phyloP scores from a whole-genome alignment of 495 filamentous ascomycete species.

The Lepraria neglecta region DNA sequence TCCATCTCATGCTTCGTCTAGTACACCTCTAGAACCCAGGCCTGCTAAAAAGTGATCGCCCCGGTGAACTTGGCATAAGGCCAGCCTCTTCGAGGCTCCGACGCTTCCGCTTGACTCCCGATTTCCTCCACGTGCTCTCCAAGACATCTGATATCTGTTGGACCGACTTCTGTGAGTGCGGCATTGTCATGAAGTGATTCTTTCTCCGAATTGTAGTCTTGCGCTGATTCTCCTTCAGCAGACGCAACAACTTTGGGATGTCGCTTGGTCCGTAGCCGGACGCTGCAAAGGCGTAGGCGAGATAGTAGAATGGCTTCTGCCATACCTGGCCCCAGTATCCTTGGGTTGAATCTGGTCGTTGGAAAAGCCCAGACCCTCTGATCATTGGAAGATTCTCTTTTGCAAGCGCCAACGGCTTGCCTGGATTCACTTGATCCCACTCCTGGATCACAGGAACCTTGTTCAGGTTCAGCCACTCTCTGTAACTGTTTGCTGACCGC shows the following conservation, averaged over 20 bases:
- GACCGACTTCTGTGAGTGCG: not conserved
- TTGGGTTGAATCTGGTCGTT: not conserved
- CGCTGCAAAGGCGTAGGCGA: not conserved
- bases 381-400: not conserved
- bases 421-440: not conserved
- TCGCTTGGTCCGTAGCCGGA: not conserved
- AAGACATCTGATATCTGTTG: not conserved
- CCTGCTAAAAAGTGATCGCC: too few relatives aligned
- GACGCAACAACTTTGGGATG: not conserved
- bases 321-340: not conserved
- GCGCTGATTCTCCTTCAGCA: not conserved
- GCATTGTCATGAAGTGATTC: not conserved
- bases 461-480: not conserved
- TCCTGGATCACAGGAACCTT: not conserved
- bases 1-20: too few relatives aligned
- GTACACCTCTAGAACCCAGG: too few relatives aligned
- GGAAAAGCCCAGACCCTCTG: not conserved
- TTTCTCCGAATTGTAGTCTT: not conserved
- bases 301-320: not conserved
- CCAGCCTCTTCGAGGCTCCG: too few relatives aligned
- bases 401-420: not conserved
- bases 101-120: not conserved
- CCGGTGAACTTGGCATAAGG: too few relatives aligned
- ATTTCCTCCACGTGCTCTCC: not conserved
- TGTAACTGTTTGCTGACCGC: not conserved